Percentiles rank a stretch among this genome's conserved stretches.
Conservation (phyloP, 2,329 filamentous ascomycete species). For the Acephala macrosclerotiorum region DNA sequence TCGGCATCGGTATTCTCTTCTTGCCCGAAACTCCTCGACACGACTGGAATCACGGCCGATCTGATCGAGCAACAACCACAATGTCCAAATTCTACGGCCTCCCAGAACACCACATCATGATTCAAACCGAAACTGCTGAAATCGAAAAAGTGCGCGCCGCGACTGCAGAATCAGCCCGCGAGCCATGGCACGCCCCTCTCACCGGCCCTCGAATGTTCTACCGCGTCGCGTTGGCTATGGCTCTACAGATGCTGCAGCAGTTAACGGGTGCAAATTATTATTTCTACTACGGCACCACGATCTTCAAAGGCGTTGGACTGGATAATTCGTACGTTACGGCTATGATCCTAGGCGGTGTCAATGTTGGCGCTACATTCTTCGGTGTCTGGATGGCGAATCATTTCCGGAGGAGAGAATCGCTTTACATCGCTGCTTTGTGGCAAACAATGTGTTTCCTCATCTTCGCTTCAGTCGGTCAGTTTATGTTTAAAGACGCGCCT, state of each 20-base stretch:
- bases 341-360: slow-evolving; percentile 73
- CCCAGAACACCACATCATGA: slow-evolving; percentile 54
- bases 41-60: slow-evolving; percentile 56
- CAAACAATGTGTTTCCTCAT: slow-evolving; percentile 73
- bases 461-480: slow-evolving; percentile 61
- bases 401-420: slow-evolving; percentile 71
- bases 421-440: slow-evolving; percentile 72
- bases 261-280: slow-evolving; percentile 70
- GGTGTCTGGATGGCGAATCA: slow-evolving; percentile 71
- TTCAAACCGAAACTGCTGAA: slow-evolving; percentile 58
- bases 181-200: slow-evolving; percentile 72
- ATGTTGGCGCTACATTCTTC: slow-evolving; percentile 65
- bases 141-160: slow-evolving; percentile 52
- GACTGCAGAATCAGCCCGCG: slow-evolving; percentile 51
- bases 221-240: slow-evolving; percentile 68
- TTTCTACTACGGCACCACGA: slow-evolving; percentile 71
- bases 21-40: slow-evolving; percentile 66
- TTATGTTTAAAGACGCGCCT: slow-evolving; percentile 61
- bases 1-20: slow-evolving; percentile 59
- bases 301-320: slow-evolving; percentile 73
- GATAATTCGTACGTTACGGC: slow-evolving; percentile 71
- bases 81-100: slow-evolving; percentile 61
- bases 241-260: slow-evolving; percentile 72
- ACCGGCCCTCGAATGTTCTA: slow-evolving; percentile 66
- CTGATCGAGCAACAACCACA: slow-evolving; percentile 57